Evolutionary conservation across 176 grass and related monocot genomes (phyloP), one percentile per base, ranked within the genome.

Genomic region (Oryza punctata): DNA sequence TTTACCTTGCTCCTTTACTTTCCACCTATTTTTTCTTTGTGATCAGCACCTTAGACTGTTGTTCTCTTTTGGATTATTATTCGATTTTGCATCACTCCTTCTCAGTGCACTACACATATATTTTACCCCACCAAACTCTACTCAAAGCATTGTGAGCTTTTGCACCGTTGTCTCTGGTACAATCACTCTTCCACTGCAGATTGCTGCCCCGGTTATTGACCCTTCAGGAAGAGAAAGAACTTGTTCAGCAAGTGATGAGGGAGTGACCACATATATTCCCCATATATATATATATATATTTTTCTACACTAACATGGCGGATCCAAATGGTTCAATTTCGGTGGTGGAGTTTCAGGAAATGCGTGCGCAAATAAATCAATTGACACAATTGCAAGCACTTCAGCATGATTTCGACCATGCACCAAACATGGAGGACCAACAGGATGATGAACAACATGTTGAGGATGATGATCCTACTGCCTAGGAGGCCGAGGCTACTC

Each of bases 31-130:
- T 75, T 75, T 61, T 19, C 73, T 75, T 75, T 75, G 19, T 75
- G 30, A 59, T 76, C 47, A 76, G 49, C 73, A 76, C 37, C 19
- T 76, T 59, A 76, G 49, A 76, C 26, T 75, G 25, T 75, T 25
- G 21, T 75, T 9, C 12, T 45, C 44, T 47, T 47, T 54, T 33
- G 72, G 72, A 75, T 75, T 75, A 75, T 75, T 75, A 75, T 73
- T 73, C 70, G 70, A 43, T 72, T 72, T 72, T 72, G 70, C 70
- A 72, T 72, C 41, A 47, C 70, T 75, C 19, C 27, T 54, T 52
- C 33, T 75, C 46, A 75, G 72, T 4, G 29, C 73, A 60, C 19
- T 76, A 16, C 49, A 35, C 16, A 12, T 60, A 33, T 18, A 60
- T 47, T 27, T 72, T 47, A 72, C 7, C 70, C 70, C 70, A 72